Conservation (phyloP, 2,329 filamentous ascomycete genomes). For the Orbilia blumenaviensis region DNA sequence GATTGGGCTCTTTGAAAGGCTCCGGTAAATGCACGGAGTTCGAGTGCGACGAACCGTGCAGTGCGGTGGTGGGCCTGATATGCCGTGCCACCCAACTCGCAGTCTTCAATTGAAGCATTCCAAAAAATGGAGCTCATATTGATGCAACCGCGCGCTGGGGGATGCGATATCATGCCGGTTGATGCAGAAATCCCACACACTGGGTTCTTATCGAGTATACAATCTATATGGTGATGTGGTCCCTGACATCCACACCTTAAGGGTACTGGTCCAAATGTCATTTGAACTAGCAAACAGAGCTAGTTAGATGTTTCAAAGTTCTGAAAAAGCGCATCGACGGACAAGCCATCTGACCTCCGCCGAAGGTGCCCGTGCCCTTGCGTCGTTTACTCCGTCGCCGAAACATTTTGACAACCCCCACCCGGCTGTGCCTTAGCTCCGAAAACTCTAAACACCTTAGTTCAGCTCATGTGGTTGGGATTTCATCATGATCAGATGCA, state of each 20-base stretch:
- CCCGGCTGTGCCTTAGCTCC: constrained; percentile 20
- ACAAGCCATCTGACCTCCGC: constrained; percentile 4
- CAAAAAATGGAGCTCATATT: background rate
- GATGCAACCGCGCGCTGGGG: background rate
- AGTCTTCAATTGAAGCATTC: background rate
- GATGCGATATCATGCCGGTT: background rate
- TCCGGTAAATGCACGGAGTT: constrained; percentile 20
- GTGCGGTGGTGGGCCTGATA: constrained; percentile 47
- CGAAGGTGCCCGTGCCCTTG: constrained; percentile 17
- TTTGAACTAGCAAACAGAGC: background rate
- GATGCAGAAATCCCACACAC: background rate
- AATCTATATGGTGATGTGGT: background rate
- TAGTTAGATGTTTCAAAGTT: constrained; percentile 9
- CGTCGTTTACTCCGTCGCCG: constrained; percentile 22
- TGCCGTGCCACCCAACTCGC: constrained; percentile 30
- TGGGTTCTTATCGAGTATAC: background rate
- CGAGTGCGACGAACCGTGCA: constrained; percentile 6
- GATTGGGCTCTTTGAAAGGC: background rate
- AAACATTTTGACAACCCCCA: constrained; percentile 21
- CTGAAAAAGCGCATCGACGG: constrained; percentile 4
- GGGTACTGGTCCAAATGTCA: constrained; percentile 5
- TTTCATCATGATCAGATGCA: constrained; percentile 10
- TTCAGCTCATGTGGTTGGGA: background rate
- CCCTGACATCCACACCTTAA: constrained; percentile 11
- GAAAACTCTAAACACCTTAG: background rate